Base-by-base conservation (phyloP, 176 grass and related monocot species). In the Triticum monococcum region DNA sequence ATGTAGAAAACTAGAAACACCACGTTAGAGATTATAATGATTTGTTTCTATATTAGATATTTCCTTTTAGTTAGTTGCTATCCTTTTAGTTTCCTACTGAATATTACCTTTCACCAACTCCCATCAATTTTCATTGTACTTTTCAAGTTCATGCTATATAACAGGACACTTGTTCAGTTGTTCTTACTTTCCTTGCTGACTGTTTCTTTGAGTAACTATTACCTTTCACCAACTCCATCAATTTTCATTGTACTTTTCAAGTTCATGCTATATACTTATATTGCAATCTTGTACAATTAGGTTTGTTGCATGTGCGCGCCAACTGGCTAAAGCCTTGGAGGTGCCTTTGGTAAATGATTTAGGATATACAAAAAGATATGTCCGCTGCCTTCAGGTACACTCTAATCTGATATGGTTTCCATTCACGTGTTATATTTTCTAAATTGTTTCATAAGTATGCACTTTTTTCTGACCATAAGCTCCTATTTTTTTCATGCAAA, bases 331-430 rank as follows among this genome's bases (percentile, higher is more conserved):
- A 94, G 89, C 96, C 68, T 70, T 95, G 86, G 96, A 98, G 85
- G 96, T 98, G 75, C 93, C 96, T 68, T 86, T 98, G 90, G 96
- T 98, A 78, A 98, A 98, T 91, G 96, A 98, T 85, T 94, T 98
- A 80, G 96, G 96, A 38, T 98, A 98, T 77, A 98, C 96, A 40
- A 98, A 98, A 92, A 86, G 96, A 92, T 98, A 98, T 79, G 96
- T 98, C 48, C 93, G 96, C 43, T 98, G 96, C 78, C 96, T 98
- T 87, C 96, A 98, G 93, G 96, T 98, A 95, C 64, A 65, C 16
- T 72, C 33, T 46, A 35, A 62, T 70, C 46, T 62, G 31, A 12
- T 1, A 9, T 43, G 24, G 50, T 36, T 86, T 64, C 24, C 81
- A 56, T 83, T 81, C 38, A 61, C 2, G 12, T 64, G 72, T 70